Base-by-base conservation (phyloP, 1,284 basidiomycete species). In the Leucoagaricus sp. region DNA sequence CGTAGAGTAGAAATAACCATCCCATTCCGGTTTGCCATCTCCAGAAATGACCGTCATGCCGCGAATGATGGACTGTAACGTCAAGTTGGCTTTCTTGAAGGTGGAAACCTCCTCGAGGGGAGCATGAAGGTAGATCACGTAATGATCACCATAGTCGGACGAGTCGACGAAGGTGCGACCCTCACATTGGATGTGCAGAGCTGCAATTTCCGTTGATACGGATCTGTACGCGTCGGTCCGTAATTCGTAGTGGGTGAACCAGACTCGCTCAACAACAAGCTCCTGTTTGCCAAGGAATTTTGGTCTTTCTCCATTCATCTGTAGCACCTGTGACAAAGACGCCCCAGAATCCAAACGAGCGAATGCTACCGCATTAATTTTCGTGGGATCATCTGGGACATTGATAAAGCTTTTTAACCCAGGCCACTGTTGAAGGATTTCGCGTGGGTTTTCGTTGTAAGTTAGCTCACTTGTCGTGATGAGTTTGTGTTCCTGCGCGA, bases 1-100 rank as follows among this genome's bases (percentile, higher is more conserved):
- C 6, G 69, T 47, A 15, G 67, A 65, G 17, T 74, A 69, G 57
- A 83, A 77, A 54, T 78, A 78, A 12, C 76, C 74, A 55, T 81
- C 75, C 81, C 82, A 84, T 2, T 77, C 55, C 3, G 61, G 59
- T n/a, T 62, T 61, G 1, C 65, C 69, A 0, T 73, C 68, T 0
- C 73, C 66, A 0, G 61, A 59, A 19, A 64, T 64, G 31, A 79
- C 57, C 6, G 72, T 48, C 23, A 73, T 64, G 10, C 82, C 82
- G 6, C 64, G 63, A 15, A 81, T 48, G 12, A 78, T 58, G 0
- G 46, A 29, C 47, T 75, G 72, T 17, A 83, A 49, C 41, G 68
- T 65, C 1, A 63, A 54, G 60, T 78, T 78, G 7, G 72, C 58
- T 7, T 64, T 60, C 1, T 69, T 69, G 34, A 82, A 76, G 1